These are phyloP conservation scores for Lanzia echinophila DNA, from an alignment of 2,329 filamentous ascomycete genomes.

Conservation along the genomic window DNA sequence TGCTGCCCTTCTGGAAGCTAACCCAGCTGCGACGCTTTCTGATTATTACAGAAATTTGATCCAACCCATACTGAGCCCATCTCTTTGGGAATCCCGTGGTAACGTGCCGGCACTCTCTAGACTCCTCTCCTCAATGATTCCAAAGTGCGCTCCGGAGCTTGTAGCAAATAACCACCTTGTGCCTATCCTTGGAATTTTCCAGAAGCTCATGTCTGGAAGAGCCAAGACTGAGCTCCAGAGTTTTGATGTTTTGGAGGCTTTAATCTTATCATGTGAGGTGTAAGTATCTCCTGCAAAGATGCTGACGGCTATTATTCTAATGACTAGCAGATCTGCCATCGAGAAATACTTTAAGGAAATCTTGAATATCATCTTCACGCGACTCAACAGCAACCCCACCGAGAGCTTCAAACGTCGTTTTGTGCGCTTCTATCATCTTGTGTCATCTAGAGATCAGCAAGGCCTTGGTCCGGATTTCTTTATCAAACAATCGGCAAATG, in stretches of 20 bases:
- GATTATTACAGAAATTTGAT: constrained; percentile 76
- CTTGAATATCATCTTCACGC: constrained; percentile 72
- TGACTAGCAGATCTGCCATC: constrained; percentile 47
- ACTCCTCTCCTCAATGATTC: constrained; percentile 76
- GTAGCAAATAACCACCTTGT: constrained; percentile 75
- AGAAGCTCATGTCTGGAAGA: constrained; percentile 67
- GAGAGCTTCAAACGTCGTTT: constrained; percentile 84
- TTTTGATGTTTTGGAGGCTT: constrained; percentile 82
- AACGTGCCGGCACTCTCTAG: constrained; percentile 89
- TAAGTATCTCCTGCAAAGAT: constrained; percentile 38
- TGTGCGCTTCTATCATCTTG: constrained; percentile 88
- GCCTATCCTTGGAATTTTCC: constrained; percentile 89
- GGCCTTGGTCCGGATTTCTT: constrained; percentile 93
- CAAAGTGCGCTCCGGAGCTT: constrained; percentile 67
- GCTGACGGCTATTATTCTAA: constrained; percentile 27
- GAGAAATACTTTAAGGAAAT: constrained; percentile 53
- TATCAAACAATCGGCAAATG: constrained; percentile 71
- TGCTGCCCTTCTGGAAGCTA: constrained; percentile 80
- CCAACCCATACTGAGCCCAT: constrained; percentile 68
- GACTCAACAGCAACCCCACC: constrained; percentile 53
- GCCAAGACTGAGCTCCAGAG: constrained; percentile 66
- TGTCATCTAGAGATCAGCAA: constrained; percentile 62
- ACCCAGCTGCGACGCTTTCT: constrained; percentile 70
- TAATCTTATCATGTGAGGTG: constrained; percentile 65
- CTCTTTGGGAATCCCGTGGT: constrained; percentile 84